Percentiles rank a stretch among this genome's conserved stretches.
phyloP scores from a whole-genome alignment of 164 flowering plant genomes.

The Brasenia schreberi region DNA sequence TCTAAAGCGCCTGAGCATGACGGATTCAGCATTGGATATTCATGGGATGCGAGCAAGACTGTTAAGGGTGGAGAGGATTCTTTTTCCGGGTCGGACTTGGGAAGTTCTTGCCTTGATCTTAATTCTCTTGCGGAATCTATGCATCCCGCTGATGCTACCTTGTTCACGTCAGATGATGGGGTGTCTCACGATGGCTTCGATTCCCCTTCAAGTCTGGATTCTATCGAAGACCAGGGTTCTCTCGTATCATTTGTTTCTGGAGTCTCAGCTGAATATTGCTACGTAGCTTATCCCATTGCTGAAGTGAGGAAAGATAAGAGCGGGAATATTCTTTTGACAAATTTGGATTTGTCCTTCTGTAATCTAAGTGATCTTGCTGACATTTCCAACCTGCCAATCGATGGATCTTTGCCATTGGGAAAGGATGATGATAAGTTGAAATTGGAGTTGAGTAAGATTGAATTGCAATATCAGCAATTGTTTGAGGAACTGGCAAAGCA shows the following conservation, averaged over 20 bases:
- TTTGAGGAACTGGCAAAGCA: slow-evolving; percentile 37
- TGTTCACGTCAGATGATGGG: slow-evolving; percentile 1
- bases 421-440: slow-evolving; percentile 33
- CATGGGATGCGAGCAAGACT: slow-evolving; percentile 10
- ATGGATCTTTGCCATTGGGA: slow-evolving; percentile 13
- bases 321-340: slow-evolving; percentile 4
- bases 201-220: slow-evolving; percentile 3
- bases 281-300: not conserved
- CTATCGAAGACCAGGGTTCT: slow-evolving; percentile 13
- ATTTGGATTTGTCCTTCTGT: slow-evolving; percentile 6
- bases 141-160: slow-evolving; percentile 1
- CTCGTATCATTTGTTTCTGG: slow-evolving; percentile 19
- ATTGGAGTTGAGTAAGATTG: slow-evolving; percentile 45
- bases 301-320: slow-evolving; percentile 2
- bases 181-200: slow-evolving; percentile 5
- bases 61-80: slow-evolving; percentile 3
- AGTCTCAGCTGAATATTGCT: slow-evolving; percentile 18
- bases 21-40: slow-evolving; percentile 1
- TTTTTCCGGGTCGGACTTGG: slow-evolving; percentile 2
- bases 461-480: slow-evolving; percentile 38
- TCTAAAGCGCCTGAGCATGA: slow-evolving; percentile 7
- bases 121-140: not conserved
- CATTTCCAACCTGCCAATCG: slow-evolving; percentile 13
- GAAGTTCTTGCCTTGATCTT: not conserved
- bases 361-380: slow-evolving; percentile 10